phyloP scores from a whole-genome alignment of 768 basidiomycete genomes.

The Lactarius hengduanensis region DNA sequence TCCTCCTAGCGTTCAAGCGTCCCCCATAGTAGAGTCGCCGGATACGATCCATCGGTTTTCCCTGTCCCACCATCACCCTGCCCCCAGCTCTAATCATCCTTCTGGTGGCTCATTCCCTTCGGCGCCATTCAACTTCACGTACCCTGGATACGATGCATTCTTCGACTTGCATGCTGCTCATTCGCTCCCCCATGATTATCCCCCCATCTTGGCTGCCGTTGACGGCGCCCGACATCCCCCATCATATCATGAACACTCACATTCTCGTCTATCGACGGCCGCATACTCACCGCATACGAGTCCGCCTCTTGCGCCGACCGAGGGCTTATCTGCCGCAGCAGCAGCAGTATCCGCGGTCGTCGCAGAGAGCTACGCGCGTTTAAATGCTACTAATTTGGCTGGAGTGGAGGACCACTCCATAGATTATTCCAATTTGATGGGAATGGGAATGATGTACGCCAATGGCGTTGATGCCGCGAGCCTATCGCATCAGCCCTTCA shows the following conservation, averaged over 20 bases:
- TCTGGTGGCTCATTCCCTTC: conserved; percentile 59
- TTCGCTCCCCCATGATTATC: conserved; percentile 38
- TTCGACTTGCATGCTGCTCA: conserved; percentile 45
- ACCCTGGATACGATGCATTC: conserved; percentile 55
- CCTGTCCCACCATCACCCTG: conserved; percentile 33
- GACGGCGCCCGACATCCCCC: conserved; percentile 27
- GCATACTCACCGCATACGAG: conserved; percentile 40
- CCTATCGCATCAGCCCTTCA: conserved; percentile 49
- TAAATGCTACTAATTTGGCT: conserved; percentile 53
- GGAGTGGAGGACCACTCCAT: conserved; percentile 54
- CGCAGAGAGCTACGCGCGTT: conserved; percentile 69
- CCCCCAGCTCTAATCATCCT: conserved; percentile 33
- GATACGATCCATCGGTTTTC: conserved; percentile 27
- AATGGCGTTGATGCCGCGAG: conserved; percentile 44
- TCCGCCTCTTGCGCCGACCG: conserved; percentile 38
- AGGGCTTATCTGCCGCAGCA: conserved; percentile 63
- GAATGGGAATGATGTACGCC: conserved; percentile 64
- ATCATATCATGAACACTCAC: conserved; percentile 31
- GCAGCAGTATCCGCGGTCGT: conserved; percentile 54
- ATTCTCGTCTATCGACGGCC: conserved; percentile 32
- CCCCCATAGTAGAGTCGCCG: conserved; percentile 25
- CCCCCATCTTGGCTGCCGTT: conserved; percentile 27
- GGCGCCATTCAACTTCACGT: conserved; percentile 70
- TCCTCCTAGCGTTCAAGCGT: conserved; percentile 45
- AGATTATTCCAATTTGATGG: conserved; percentile 66